A percentile compares a stretch with the other conserved stretches of the same genome.
Evolutionary conservation across 208 protist genomes (phyloP).

Genomic region (Leishmania mexicana): DNA sequence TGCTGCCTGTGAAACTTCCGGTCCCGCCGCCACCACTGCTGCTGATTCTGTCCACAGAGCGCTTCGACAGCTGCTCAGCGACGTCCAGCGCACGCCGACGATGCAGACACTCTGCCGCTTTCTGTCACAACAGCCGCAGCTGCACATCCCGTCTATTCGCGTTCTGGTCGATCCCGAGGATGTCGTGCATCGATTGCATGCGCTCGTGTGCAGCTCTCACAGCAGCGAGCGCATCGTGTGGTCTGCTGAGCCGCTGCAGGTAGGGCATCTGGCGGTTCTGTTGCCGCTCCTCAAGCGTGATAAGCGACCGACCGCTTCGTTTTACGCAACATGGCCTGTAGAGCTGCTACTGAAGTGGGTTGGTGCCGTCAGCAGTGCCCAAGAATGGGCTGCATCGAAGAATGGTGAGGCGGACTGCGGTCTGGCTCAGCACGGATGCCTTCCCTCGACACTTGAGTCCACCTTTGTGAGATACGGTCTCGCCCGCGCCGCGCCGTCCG

Average conservation of each 20-base stretch:
- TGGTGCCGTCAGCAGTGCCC: not conserved
- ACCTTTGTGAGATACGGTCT: slow-evolving; percentile 19
- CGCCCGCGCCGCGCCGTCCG: not conserved
- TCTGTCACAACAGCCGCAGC: slow-evolving; percentile 18
- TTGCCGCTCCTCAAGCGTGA: not conserved
- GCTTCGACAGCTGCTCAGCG: slow-evolving; percentile 16
- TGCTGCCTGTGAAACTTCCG: not conserved
- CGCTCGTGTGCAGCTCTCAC: slow-evolving; percentile 2
- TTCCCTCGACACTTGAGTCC: slow-evolving; percentile 16
- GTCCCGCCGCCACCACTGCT: not conserved
- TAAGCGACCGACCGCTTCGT: not conserved
- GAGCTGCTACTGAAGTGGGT: slow-evolving; percentile 19
- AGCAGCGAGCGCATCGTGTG: not conserved
- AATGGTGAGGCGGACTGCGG: not conserved
- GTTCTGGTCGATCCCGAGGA: slow-evolving; percentile 11
- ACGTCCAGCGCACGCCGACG: slow-evolving; percentile 24
- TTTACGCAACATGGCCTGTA: slow-evolving; percentile 18
- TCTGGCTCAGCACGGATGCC: not conserved
- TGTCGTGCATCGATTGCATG: slow-evolving; percentile 8
- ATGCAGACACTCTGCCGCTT: slow-evolving; percentile 26
- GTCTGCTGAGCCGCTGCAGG: not conserved
- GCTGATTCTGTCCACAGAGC: slow-evolving; percentile 12
- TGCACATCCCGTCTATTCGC: slow-evolving; percentile 27
- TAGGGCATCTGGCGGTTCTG: not conserved
- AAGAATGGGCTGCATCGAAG: not conserved